Evolutionary conservation across 116 monocot genomes (phyloP), one percentile per base, ranked within the genome.

Genomic region (Cymodocea nodosa): DNA sequence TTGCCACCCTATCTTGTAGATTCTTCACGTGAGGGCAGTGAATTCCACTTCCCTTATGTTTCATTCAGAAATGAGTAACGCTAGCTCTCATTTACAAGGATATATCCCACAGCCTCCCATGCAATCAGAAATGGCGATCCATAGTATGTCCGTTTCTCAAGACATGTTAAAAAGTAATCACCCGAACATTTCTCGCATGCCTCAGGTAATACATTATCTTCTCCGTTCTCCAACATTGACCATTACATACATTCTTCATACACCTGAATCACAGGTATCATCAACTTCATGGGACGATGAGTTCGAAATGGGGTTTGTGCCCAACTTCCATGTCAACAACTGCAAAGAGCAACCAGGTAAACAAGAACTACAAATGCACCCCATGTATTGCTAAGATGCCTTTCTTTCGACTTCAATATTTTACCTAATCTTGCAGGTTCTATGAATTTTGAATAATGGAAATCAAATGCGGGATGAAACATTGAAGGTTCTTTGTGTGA

Each of bases 221-320:
- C 18, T 18, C 2, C 52, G 64, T 20, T 6, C 44, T 44, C 44
- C 44, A 40, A 44, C 44, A 10, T 44, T 44, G 12, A 23, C 4
- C 18, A 51, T 12, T 55, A 18, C 17, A 23, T 64, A 8, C 13
- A 53, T 52, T 51, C 34, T n/a, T 58, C 15, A 9, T 35, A 18
- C n/a, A 44, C 15, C 13, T 25, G 6, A 30, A 8, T 53, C 13
- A 10, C 81, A 93, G 89, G 66, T 30, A 30, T 30, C 72, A 52
- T 56, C 85, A 1, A 60, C 59, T 34, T 24, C 71, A 55, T 93
- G 89, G 93, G 76, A 77, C 52, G 68, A 82, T 30, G 89, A 84
- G 57, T 22, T 83, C 63, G 75, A 81, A 4, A 74, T 82, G 75
- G 71, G 78, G 34, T 73, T 80, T 57, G 61, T 74, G 15, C 53